Percentiles rank a stretch among this genome's conserved stretches.
These are phyloP conservation scores for Chaetomium sp. DNA, from an alignment of 2,329 filamentous ascomycete species.

Conservation along the genomic window DNA sequence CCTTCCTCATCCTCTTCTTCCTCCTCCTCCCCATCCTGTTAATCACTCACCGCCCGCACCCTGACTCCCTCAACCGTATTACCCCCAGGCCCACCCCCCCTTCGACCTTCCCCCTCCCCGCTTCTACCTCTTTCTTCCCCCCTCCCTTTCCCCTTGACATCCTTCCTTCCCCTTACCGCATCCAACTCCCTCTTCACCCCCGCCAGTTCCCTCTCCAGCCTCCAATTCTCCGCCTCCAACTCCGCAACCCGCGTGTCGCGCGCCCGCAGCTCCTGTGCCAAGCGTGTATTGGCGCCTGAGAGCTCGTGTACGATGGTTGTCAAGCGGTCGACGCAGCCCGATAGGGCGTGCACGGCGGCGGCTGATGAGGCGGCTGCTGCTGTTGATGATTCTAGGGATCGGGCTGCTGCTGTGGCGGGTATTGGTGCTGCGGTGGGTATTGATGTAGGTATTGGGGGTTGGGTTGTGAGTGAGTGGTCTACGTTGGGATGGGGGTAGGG, in stretches of 20 bases:
- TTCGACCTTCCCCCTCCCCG: no score
- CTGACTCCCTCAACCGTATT: no score
- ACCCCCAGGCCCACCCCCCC: no score
- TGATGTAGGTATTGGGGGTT: not conserved
- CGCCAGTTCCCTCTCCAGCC: no score
- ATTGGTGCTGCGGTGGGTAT: not conserved
- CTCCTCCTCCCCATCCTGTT: no score
- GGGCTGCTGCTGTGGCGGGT: not conserved
- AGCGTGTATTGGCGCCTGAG: constrained; percentile 8
- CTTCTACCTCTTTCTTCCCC: no score
- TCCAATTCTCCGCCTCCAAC: not conserved
- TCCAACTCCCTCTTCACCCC: not conserved
- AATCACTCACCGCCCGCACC: no score
- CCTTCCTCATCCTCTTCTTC: no score
- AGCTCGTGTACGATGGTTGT: constrained; percentile 7
- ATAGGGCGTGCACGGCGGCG: constrained; percentile 7
- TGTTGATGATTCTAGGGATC: not conserved
- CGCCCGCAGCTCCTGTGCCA: constrained; percentile 7
- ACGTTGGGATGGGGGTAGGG: not conserved
- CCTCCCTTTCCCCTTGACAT: no score
- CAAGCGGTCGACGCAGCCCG: constrained; percentile 10
- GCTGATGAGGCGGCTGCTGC: constrained; percentile 1
- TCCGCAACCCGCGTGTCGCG: not conserved
- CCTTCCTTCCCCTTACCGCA: not conserved
- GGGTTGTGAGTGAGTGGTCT: not conserved